A percentile compares a stretch with the other conserved stretches of the same genome.
Evolutionary conservation across 2,329 filamentous ascomycete genomes (phyloP).

Genomic region (Beauveria medogensis): DNA sequence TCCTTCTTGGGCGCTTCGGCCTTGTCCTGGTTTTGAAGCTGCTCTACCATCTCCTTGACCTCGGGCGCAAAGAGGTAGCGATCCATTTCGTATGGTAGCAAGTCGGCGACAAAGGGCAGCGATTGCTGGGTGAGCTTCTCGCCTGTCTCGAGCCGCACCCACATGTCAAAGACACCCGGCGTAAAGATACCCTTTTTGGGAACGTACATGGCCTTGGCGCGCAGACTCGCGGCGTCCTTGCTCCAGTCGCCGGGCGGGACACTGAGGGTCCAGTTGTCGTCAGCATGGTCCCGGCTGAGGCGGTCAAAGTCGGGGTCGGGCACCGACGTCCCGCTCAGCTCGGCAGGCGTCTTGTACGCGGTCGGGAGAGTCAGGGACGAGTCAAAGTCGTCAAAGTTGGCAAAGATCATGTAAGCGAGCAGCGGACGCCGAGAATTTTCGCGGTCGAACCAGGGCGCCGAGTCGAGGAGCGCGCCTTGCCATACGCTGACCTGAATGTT

Average conservation of each 20-base stretch:
- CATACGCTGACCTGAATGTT: conserved; percentile 29
- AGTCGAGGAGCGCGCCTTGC: conserved; percentile 23
- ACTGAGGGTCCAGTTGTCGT: conserved; percentile 16
- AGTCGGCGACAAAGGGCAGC: conserved; percentile 55
- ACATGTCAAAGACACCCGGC: conserved; percentile 43
- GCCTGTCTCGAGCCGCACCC: conserved; percentile 48
- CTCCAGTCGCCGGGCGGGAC: conserved; percentile 8
- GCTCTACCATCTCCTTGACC: background rate
- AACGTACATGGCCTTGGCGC: conserved; percentile 1
- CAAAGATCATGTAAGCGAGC: conserved; percentile 25
- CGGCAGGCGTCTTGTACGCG: conserved; percentile 16
- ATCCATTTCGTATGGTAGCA: conserved; percentile 1
- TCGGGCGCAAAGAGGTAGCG: conserved; percentile 43
- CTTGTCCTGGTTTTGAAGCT: background rate
- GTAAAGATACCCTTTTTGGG: conserved; percentile 5
- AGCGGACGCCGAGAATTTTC: conserved; percentile 21
- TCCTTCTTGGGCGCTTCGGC: conserved; percentile 1
- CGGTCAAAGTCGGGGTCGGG: conserved; percentile 15
- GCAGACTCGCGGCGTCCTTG: background rate
- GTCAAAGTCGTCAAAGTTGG: conserved; percentile 19
- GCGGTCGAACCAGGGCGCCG: conserved; percentile 23
- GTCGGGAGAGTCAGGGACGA: conserved; percentile 23
- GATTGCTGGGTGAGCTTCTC: conserved; percentile 54
- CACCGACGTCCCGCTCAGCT: conserved; percentile 13
- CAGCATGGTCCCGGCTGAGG: conserved; percentile 6